These are phyloP conservation scores for Hymenoscyphus infarciens DNA, from an alignment of 2,329 filamentous ascomycete species.

Conservation along the genomic window DNA sequence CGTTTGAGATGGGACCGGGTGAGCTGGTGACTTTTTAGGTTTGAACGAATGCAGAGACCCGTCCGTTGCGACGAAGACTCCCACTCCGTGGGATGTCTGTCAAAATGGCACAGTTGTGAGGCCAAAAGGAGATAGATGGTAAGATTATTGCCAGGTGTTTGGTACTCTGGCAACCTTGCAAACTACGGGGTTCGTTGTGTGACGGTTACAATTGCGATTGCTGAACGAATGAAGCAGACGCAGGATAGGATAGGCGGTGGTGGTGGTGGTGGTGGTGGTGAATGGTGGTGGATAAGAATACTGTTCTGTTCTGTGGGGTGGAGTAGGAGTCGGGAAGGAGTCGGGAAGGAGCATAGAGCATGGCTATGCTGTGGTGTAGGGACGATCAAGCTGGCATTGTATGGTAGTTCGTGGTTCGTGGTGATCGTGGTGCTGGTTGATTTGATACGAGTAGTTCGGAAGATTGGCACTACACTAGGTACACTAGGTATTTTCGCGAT, in stretches of 20 bases:
- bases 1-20: not conserved
- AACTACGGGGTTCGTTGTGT: not conserved
- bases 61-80: conserved; percentile 1
- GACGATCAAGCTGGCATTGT: not conserved
- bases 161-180: not conserved
- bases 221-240: conserved; percentile 3
- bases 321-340: no score
- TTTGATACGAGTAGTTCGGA: not conserved
- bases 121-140: not conserved
- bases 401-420: not conserved
- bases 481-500: no score
- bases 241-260: not conserved
- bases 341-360: not conserved
- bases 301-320: conserved; percentile 1
- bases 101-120: not conserved
- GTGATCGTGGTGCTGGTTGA: not conserved
- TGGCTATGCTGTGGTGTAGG: not conserved
- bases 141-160: not conserved
- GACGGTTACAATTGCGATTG: not conserved
- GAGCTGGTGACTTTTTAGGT: not conserved
- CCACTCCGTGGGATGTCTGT: not conserved
- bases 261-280: not conserved
- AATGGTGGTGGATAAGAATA: not conserved
- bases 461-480: not conserved
- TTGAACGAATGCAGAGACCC: not conserved